Evolutionary conservation across 305 asterid genomes (phyloP).

Genomic region (Fraxinus nigra): DNA sequence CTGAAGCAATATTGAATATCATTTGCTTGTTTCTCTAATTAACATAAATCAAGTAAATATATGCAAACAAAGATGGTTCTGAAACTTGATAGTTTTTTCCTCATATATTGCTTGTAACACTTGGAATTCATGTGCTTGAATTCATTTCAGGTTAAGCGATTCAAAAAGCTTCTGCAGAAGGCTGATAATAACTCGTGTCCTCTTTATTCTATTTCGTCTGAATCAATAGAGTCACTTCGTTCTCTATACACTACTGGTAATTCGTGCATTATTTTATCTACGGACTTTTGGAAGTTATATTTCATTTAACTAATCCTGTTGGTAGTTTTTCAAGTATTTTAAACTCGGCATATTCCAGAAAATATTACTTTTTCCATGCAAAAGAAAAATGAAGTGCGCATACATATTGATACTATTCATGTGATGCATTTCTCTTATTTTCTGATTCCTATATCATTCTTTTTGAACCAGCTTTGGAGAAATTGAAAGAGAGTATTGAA

Average conservation of each 20-base stretch:
- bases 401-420: not conserved
- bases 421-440: not conserved
- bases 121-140: constrained; percentile 3
- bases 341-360: not conserved
- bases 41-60: not conserved
- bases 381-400: not conserved
- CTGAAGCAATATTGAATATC: not conserved
- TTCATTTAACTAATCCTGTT: not conserved
- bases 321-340: not conserved
- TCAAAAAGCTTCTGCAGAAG: constrained; percentile 62
- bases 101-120: not conserved
- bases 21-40: not conserved
- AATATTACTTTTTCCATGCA: not conserved
- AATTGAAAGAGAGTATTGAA: constrained; percentile 57
- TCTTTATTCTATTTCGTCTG: constrained; percentile 45
- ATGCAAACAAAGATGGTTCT: not conserved
- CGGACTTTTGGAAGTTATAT: not conserved
- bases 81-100: not conserved
- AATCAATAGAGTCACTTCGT: constrained; percentile 54
- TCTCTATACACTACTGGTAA: constrained; percentile 53
- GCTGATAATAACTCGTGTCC: constrained; percentile 67
- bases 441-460: constrained; percentile 11
- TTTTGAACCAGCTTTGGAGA: constrained; percentile 60
- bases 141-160: constrained; percentile 53
- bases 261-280: not conserved